Conservation (phyloP, 371 early-diverging fungal genomes). For the Saksenaea vasiformis region DNA sequence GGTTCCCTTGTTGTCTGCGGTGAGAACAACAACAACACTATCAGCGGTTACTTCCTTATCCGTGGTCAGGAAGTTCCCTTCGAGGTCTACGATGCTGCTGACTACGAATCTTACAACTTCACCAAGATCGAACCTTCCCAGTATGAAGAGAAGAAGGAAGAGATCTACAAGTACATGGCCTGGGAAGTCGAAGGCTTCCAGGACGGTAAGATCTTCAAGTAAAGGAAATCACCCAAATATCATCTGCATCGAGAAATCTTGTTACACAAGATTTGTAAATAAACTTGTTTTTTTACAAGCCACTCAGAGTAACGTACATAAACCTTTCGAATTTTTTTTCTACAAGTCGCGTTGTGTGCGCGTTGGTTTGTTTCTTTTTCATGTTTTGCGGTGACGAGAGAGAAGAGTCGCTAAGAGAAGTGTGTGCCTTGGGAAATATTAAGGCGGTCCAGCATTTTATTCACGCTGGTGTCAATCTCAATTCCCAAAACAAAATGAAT, state of each 20-base stretch:
- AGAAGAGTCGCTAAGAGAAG: conserved; percentile 68
- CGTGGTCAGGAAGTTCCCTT: conserved; percentile 88
- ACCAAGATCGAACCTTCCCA: conserved; percentile 75
- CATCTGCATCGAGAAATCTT: not conserved
- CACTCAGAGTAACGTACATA: no score
- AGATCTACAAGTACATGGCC: conserved; percentile 49
- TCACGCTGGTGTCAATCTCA: conserved; percentile 63
- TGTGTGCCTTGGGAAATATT: conserved; percentile 74
- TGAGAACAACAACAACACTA: conserved; percentile 86
- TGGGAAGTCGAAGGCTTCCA: conserved; percentile 53
- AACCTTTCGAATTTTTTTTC: not conserved
- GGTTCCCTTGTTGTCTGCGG: conserved; percentile 88
- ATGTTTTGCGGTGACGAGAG: conserved; percentile 54
- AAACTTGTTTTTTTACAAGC: not conserved
- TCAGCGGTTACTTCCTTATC: conserved; percentile 93
- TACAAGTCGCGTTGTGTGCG: no score
- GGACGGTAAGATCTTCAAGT: conserved; percentile 49
- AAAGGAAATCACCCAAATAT: conserved; percentile 4
- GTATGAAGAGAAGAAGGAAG: conserved; percentile 57
- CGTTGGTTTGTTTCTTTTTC: not conserved
- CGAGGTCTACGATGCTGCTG: conserved; percentile 87
- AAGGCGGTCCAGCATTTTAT: conserved; percentile 65
- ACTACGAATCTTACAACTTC: conserved; percentile 87
- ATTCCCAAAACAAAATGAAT: conserved; percentile 68
- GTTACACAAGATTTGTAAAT: no score